Percentiles rank a stretch among this genome's conserved stretches.
phyloP scores from a whole-genome alignment of 371 early-diverging fungal species.

The Mycotypha africana region DNA sequence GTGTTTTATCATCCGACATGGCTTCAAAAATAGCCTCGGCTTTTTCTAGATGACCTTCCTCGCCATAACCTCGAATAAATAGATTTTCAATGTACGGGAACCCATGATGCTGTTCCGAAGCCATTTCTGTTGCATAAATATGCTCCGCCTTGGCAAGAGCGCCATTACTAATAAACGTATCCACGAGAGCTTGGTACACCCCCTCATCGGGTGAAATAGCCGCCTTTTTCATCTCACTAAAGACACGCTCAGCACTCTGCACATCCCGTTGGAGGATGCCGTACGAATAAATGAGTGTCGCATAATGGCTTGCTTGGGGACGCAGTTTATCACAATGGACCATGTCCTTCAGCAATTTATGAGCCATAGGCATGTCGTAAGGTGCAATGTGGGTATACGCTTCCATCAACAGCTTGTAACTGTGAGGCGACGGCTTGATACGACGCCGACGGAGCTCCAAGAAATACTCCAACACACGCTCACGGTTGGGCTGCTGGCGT shows the following conservation, averaged over 20 bases:
- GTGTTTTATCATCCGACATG: conserved; percentile 47
- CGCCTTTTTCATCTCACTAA: conserved; percentile 42
- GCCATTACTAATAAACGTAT: conserved; percentile 46
- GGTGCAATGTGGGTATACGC: conserved; percentile 55
- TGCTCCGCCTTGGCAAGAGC: conserved; percentile 39
- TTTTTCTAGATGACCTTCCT: conserved; percentile 32
- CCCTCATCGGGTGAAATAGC: conserved; percentile 45
- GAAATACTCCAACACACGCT: conserved; percentile 49
- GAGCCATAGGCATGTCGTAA: conserved; percentile 58
- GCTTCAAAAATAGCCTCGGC: conserved; percentile 47
- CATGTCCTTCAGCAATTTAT: conserved; percentile 49
- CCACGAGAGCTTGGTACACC: conserved; percentile 58
- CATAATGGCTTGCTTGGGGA: conserved; percentile 56
- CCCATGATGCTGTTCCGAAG: conserved; percentile 7
- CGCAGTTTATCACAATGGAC: conserved; percentile 32
- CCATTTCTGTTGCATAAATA: conserved; percentile 28
- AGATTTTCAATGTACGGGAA: conserved; percentile 62
- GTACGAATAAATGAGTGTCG: conserved; percentile 57
- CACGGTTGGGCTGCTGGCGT: conserved; percentile 53
- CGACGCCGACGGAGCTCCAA: conserved; percentile 42
- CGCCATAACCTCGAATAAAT: conserved; percentile 58
- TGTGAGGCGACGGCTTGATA: conserved; percentile 56
- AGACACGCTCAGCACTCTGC: conserved; percentile 43
- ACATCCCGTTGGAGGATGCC: conserved; percentile 54
- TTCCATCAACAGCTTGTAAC: conserved; percentile 59